phyloP scores from a whole-genome alignment of 768 basidiomycete genomes.

The Dictyophora rubrovolvata region DNA sequence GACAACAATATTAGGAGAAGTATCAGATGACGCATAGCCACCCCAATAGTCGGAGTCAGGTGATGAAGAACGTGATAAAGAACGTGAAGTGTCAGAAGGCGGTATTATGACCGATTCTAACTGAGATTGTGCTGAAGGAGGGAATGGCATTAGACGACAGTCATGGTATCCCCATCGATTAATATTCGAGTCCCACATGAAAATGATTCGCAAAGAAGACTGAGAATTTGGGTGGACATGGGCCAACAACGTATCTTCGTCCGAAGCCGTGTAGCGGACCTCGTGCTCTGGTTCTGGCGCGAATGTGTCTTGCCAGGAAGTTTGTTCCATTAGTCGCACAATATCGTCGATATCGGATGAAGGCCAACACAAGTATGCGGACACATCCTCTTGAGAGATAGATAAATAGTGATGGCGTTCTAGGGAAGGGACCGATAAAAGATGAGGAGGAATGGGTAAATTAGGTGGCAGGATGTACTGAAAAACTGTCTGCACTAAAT shows the following conservation, averaged over 20 bases:
- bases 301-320: slow-evolving; percentile 21
- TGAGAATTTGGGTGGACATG: slow-evolving; percentile 3
- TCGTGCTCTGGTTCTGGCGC: slow-evolving; percentile 21
- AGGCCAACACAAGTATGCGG: slow-evolving; percentile 63
- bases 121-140: slow-evolving; percentile 26
- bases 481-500: slow-evolving; percentile 38
- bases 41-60: slow-evolving; percentile 6
- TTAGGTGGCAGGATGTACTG: slow-evolving; percentile 45
- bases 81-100: slow-evolving; percentile 12
- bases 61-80: background rate
- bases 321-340: background rate
- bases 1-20: background rate
- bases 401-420: slow-evolving; percentile 59
- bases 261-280: slow-evolving; percentile 17
- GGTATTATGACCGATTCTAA: slow-evolving; percentile 22
- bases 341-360: slow-evolving; percentile 10
- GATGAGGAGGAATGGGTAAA: slow-evolving; percentile 45
- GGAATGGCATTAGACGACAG: slow-evolving; percentile 60
- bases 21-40: slow-evolving; percentile 7
- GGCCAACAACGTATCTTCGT: slow-evolving; percentile 10
- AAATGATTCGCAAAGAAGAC: slow-evolving; percentile 43
- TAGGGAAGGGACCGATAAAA: slow-evolving; percentile 47
- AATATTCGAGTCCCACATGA: slow-evolving; percentile 47
- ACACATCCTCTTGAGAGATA: slow-evolving; percentile 38
- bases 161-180: slow-evolving; percentile 65